A percentile compares a stretch with the other conserved stretches of the same genome.
These are phyloP conservation scores for Dalbergia oliveri DNA, from an alignment of 306 rosid species.

Conservation along the genomic window DNA sequence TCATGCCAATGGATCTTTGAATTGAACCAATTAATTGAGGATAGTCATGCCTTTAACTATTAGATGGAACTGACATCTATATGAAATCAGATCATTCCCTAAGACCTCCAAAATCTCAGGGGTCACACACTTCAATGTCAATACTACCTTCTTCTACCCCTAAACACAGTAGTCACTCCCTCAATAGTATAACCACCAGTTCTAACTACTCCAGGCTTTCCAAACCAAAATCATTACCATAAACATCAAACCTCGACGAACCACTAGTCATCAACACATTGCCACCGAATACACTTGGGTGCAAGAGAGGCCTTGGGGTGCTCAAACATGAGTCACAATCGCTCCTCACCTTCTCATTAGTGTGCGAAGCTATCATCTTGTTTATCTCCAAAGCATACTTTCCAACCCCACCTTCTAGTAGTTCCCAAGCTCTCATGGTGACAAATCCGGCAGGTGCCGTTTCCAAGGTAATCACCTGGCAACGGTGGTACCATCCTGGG, in stretches of 20 bases:
- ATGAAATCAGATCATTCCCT: conserved; percentile 48
- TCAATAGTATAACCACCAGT: conserved; percentile 31
- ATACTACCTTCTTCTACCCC: conserved; percentile 58
- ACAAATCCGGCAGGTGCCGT: no score
- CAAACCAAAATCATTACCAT: conserved; percentile 46
- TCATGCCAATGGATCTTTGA: no score
- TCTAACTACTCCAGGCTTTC: conserved; percentile 36
- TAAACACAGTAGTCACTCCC: conserved; percentile 46
- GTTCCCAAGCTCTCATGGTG: conserved; percentile 43
- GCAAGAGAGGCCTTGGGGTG: conserved; percentile 8
- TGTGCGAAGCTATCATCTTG: conserved; percentile 27
- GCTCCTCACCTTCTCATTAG: conserved; percentile 16
- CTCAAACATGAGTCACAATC: conserved; percentile 30
- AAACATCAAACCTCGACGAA: conserved; percentile 27
- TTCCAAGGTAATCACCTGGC: conserved; percentile 51
- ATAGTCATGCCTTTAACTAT: no score
- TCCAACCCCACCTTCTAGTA: conserved; percentile 45
- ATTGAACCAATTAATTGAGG: no score
- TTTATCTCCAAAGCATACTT: conserved; percentile 50
- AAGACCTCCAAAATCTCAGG: conserved; percentile 46
- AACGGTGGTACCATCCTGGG: conserved; percentile 49
- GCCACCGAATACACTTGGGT: no score
- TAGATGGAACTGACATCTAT: no score
- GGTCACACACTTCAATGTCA: conserved; percentile 52
- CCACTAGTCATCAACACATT: conserved; percentile 20